Conservation (phyloP, 495 filamentous ascomycete species). For the Penicillium malachiteum region DNA sequence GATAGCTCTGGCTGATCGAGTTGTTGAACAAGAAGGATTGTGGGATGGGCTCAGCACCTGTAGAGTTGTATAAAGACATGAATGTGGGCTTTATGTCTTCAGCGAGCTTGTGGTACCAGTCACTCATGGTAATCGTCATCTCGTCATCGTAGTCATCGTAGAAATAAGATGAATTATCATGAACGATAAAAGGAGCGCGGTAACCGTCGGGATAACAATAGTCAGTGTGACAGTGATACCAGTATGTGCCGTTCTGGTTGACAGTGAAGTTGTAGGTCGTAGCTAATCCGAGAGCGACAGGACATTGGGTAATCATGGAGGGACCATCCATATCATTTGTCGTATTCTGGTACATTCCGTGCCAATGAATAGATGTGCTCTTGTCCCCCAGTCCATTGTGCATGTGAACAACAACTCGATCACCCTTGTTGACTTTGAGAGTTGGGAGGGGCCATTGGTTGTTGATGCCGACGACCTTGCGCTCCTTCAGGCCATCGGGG, state of each 20-base stretch:
- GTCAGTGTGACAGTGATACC: conserved; percentile 75
- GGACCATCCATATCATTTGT: conserved; percentile 78
- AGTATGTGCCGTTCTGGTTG: conserved; percentile 74
- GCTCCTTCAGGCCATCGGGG: no score
- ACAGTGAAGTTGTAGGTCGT: conserved; percentile 79
- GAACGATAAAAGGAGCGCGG: conserved; percentile 67
- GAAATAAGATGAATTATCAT: conserved; percentile 62
- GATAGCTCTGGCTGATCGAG: no score
- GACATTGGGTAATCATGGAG: conserved; percentile 30
- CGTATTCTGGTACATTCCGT: conserved; percentile 72
- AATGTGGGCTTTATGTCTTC: conserved; percentile 27
- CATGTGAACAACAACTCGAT: no score
- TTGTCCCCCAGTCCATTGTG: conserved; percentile 42
- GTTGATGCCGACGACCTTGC: no score
- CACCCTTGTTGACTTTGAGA: no score
- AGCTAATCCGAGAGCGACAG: conserved; percentile 39
- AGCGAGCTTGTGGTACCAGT: conserved; percentile 59
- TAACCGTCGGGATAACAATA: conserved; percentile 75
- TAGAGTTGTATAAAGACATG: no score
- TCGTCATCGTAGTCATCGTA: conserved; percentile 65
- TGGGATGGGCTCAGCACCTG: no score
- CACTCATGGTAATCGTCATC: conserved; percentile 61
- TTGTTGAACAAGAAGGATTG: no score
- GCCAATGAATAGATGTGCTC: conserved; percentile 72
- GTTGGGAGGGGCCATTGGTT: no score